Percentiles rank a stretch among this genome's conserved stretches.
Conservation (phyloP, 441 rosid species). For the Codiaeum variegatum region DNA sequence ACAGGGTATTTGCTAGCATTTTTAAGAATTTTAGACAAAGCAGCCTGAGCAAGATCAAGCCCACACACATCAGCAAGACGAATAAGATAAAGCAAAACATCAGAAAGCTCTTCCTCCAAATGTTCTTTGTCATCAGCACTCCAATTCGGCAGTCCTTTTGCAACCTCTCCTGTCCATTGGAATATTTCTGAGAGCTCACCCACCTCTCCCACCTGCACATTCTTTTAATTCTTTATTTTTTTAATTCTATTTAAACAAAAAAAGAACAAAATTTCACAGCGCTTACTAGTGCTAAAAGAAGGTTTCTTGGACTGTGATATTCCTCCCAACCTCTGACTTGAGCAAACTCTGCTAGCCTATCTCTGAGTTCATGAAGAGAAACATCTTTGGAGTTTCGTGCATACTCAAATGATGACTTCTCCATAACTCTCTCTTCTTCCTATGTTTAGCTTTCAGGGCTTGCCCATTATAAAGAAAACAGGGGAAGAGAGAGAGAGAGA, state of each 20-base stretch:
- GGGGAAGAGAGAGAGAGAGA: no score
- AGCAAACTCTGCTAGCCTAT: constrained; percentile 46
- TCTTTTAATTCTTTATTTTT: no score
- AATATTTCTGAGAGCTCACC: constrained; percentile 64
- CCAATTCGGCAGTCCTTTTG: constrained; percentile 54
- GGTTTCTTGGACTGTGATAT: constrained; percentile 54
- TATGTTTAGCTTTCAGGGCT: no score
- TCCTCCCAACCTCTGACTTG: constrained; percentile 49
- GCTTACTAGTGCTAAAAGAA: constrained; percentile 47
- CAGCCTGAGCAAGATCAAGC: constrained; percentile 56
- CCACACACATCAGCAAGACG: constrained; percentile 54
- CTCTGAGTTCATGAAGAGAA: constrained; percentile 42
- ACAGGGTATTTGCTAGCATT: constrained; percentile 47
- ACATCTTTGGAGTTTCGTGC: constrained; percentile 34
- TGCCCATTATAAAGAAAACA: no score
- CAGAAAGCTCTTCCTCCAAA: constrained; percentile 50
- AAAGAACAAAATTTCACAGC: no score
- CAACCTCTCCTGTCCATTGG: constrained; percentile 67
- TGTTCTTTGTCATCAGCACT: constrained; percentile 45
- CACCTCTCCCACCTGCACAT: constrained; percentile 63
- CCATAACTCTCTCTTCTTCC: constrained; percentile 16
- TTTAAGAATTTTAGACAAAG: constrained; percentile 41
- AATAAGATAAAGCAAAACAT: constrained; percentile 47
- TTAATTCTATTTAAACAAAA: no score
- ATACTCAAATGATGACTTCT: constrained; percentile 24